A percentile compares a stretch with the other conserved stretches of the same genome.
These are phyloP conservation scores for Hyphopichia buzzinii DNA, from an alignment of 1,139 yeast species.

Conservation along the genomic window DNA sequence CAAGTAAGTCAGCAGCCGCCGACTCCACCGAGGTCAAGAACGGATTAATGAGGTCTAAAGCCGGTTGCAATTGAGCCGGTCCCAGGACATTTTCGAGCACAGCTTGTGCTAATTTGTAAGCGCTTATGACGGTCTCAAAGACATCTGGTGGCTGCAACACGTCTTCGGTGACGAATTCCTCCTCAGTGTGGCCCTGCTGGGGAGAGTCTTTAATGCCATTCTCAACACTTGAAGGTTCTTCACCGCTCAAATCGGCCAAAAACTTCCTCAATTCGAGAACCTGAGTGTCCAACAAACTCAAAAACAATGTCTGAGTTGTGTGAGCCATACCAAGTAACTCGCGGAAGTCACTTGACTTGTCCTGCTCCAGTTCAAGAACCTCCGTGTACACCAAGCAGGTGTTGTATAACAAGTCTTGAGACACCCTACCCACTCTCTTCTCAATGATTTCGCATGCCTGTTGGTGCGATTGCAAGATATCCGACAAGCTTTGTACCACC, in stretches of 20 bases:
- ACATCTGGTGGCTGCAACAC: slow-evolving; percentile 39
- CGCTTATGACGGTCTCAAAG: slow-evolving; percentile 33
- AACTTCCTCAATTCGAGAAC: slow-evolving; percentile 25
- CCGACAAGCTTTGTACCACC: slow-evolving; percentile 36
- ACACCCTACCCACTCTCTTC: slow-evolving; percentile 13
- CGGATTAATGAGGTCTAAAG: slow-evolving; percentile 13
- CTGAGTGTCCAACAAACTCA: slow-evolving; percentile 20
- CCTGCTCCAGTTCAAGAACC: slow-evolving; percentile 37
- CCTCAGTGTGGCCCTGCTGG: slow-evolving; percentile 13
- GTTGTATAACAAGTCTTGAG: slow-evolving; percentile 45
- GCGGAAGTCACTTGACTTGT: slow-evolving; percentile 13
- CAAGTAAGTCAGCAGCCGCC: slow-evolving; percentile 21
- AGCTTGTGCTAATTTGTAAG: slow-evolving; percentile 30
- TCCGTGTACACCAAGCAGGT: slow-evolving; percentile 48
- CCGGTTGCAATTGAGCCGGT: slow-evolving; percentile 6
- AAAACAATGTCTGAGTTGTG: slow-evolving; percentile 18
- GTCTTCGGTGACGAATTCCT: slow-evolving; percentile 25
- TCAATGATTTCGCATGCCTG: slow-evolving; percentile 25
- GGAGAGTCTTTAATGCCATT: no score
- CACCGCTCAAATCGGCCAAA: slow-evolving; percentile 20
- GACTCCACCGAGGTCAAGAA: slow-evolving; percentile 20
- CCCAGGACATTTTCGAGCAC: slow-evolving; percentile 22
- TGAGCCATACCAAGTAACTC: slow-evolving; percentile 16
- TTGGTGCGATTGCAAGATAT: slow-evolving; percentile 40
- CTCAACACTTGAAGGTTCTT: no score